A percentile compares a stretch with the other conserved stretches of the same genome.
Conservation (phyloP, 2,329 filamentous ascomycete genomes). For the Cladosporium sp. region DNA sequence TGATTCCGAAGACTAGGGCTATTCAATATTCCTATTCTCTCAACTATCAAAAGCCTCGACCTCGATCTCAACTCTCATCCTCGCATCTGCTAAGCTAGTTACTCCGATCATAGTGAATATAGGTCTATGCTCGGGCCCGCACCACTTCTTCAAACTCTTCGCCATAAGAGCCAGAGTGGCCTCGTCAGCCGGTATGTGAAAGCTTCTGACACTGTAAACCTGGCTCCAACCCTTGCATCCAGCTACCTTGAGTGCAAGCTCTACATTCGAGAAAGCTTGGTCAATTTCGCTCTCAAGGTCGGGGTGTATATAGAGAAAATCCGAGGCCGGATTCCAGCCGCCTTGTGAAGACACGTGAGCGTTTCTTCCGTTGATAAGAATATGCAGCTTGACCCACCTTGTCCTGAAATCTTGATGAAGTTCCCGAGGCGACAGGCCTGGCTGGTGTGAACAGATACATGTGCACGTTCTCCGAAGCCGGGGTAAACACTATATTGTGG, state of each 20-base stretch:
- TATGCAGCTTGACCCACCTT: conserved; percentile 27
- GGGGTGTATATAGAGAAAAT: conserved; percentile 12
- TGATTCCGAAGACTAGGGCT: no score
- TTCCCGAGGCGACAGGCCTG: conserved; percentile 35
- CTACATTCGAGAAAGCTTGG: conserved; percentile 54
- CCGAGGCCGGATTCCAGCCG: conserved; percentile 31
- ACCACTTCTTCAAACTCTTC: conserved; percentile 45
- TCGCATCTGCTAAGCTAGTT: conserved; percentile 40
- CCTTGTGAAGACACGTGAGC: conserved; percentile 25
- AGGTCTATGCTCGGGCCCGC: conserved; percentile 49
- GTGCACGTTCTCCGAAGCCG: conserved; percentile 35
- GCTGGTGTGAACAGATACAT: conserved; percentile 30
- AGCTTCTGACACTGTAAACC: conserved; percentile 38
- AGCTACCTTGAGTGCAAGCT: conserved; percentile 47
- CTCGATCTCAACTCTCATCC: conserved; percentile 59
- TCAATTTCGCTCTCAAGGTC: conserved; percentile 31
- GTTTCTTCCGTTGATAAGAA: no score
- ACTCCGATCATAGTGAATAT: conserved; percentile 55
- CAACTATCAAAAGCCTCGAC: conserved; percentile 31
- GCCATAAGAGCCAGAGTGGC: conserved; percentile 37
- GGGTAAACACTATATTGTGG: conserved; percentile 39
- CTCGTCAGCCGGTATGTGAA: conserved; percentile 21
- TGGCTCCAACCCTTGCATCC: conserved; percentile 55
- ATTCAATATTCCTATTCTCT: no score
- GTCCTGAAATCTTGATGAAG: conserved; percentile 33